phyloP scores from a whole-genome alignment of 139 green algal genomes.

The Chlamydomonas applanata region DNA sequence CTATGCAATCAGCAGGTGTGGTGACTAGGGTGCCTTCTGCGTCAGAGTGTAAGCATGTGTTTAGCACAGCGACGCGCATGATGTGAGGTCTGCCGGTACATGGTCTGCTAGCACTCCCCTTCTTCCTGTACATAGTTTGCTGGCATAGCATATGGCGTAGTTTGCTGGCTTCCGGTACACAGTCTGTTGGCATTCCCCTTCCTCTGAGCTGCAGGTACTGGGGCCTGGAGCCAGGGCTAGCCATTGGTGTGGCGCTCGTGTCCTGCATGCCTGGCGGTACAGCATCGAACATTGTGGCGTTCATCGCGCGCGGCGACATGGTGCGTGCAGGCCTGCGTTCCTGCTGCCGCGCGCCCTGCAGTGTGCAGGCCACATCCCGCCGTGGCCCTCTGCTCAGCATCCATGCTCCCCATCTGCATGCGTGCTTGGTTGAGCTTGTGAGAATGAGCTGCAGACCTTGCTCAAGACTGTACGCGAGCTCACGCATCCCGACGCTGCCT shows the following conservation, averaged over 20 bases:
- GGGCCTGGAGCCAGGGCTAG: conserved; percentile 41
- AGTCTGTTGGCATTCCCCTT: not conserved
- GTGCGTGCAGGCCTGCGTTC: not conserved
- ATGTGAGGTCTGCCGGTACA: too few relatives aligned
- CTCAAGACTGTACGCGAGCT: not conserved
- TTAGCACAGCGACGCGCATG: too few relatives aligned
- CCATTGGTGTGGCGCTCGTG: conserved; percentile 58
- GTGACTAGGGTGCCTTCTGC: not conserved
- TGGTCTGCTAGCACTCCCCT: too few relatives aligned
- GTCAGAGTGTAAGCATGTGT: not conserved
- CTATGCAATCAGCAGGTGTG: conserved; percentile 45
- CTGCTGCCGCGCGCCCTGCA: too few relatives aligned
- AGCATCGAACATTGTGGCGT: conserved; percentile 60
- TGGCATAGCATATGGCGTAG: too few relatives aligned
- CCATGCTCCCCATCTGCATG: too few relatives aligned
- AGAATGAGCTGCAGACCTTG: not conserved
- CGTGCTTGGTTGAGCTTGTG: not conserved
- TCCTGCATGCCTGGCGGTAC: conserved; percentile 65
- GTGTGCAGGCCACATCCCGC: too few relatives aligned
- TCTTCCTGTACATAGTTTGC: not conserved
- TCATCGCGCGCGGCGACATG: conserved; percentile 45
- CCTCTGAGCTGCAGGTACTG: conserved; percentile 19
- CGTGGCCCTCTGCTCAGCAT: too few relatives aligned
- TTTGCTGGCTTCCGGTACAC: too few relatives aligned
- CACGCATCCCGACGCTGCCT: not conserved